Base-by-base conservation (phyloP, 257 asterid species). In the Primulina tabacum region DNA sequence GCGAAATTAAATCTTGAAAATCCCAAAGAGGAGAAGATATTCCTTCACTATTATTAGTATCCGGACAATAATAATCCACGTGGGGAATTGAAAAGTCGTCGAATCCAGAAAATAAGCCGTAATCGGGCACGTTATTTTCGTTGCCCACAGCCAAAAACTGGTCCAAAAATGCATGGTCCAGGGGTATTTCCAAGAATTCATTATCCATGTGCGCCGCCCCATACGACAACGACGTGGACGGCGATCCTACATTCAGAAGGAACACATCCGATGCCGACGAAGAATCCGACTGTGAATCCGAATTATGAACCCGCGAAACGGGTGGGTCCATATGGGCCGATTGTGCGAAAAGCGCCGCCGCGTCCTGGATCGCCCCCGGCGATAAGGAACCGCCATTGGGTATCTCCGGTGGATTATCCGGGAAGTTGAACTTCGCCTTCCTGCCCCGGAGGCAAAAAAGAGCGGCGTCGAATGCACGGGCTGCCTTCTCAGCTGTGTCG, bases 101-200 rank as follows among this genome's bases (percentile, higher is more conserved):
- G 12, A 76, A 81, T 8, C 82, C 86, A 0, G 86, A 84, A 12
- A 71, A 83, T 35, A 83, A 71, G 7, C 74, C 86, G 14, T 64
- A 73, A 43, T 78, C 71, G 7, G 75, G 29, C 7, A 78, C 38
- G 40, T 68, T 26, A 62, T 81, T 73, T 50, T 33, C 29, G 2
- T 55, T 12, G 1, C 69, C 80, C 53, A 65, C 4, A 3, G 69
- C 52, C 8, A 68, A 66, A 52, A 71, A 32, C 8, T 16, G 70
- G 37, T 83, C 82, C 59, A 79, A 56, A 62, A 78, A 76, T 0
- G 69, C 79, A 0, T 20, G 35, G 20, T 76, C 82, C 71, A 81
- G 7, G 76, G 85, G 71, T 63, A 73, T 63, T 66, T 82, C 77
- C 0, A 83, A 55, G 69, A 60, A 63, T 60, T 77, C 81, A 62